Evolutionary conservation across 2,329 filamentous ascomycete species (phyloP).

Genomic region (Calonectria crousiana): DNA sequence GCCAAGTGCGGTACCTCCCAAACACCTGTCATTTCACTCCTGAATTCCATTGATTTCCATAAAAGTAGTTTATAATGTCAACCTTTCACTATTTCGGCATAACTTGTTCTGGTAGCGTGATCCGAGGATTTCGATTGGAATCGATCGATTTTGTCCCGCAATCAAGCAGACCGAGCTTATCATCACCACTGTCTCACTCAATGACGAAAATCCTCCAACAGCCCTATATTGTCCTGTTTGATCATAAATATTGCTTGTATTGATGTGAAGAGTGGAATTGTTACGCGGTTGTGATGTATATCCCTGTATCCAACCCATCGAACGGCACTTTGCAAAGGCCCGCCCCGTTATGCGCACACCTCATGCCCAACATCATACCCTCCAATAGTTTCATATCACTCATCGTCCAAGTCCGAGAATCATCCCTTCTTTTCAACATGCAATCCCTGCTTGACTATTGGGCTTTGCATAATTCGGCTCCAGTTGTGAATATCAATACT

Average conservation of each 20-base stretch:
- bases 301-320: background rate
- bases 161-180: background rate
- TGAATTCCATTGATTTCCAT: background rate
- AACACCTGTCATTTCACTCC: conserved; percentile 22
- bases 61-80: too few relatives aligned
- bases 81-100: too few relatives aligned
- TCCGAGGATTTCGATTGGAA: background rate
- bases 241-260: background rate
- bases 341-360: background rate
- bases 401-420: background rate
- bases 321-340: background rate
- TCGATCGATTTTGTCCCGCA: background rate
- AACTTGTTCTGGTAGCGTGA: background rate
- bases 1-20: conserved; percentile 32
- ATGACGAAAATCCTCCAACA: background rate
- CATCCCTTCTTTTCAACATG: background rate
- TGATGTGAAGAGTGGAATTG: background rate
- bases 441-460: background rate
- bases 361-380: background rate
- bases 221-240: background rate
- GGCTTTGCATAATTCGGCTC: background rate
- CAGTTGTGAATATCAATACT: background rate
- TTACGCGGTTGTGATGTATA: background rate
- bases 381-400: background rate
- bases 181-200: background rate